Evolutionary conservation across 1,284 basidiomycete species (phyloP).

Genomic region (Pyrrhoderma noxium): DNA sequence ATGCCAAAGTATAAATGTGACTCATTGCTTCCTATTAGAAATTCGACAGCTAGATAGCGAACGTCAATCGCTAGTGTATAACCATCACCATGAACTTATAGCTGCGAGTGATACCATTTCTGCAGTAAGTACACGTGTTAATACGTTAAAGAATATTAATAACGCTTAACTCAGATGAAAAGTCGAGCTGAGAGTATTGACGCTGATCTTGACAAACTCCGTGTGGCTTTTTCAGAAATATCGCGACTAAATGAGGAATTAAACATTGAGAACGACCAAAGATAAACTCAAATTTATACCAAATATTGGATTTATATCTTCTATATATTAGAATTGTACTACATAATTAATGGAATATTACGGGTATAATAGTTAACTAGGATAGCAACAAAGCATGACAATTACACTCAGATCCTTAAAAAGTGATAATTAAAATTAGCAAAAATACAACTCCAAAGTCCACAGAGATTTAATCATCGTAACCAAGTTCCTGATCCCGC

Average conservation of each 20-base stretch:
- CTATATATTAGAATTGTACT: too few species aligned
- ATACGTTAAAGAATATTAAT: conserved; percentile 3
- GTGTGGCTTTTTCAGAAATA: conserved; percentile 76
- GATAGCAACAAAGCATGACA: conserved; percentile 2
- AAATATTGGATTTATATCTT: background rate
- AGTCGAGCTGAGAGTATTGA: conserved; percentile 76
- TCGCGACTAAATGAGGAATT: conserved; percentile 65
- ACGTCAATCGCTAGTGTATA: conserved; percentile 86
- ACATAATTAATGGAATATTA: too few species aligned
- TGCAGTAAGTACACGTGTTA: conserved; percentile 44
- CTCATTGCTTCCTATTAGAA: conserved; percentile 38
- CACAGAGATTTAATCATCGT: conserved; percentile 38
- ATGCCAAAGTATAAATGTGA: background rate
- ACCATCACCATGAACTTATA: conserved; percentile 91
- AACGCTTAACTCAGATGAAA: conserved; percentile 57
- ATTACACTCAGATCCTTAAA: background rate
- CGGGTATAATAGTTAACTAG: too few species aligned
- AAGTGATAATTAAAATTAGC: too few species aligned
- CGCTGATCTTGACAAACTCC: conserved; percentile 71
- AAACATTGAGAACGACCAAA: conserved; percentile 1
- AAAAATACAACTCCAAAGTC: too few species aligned
- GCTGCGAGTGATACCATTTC: conserved; percentile 88
- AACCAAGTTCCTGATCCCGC: conserved; percentile 54
- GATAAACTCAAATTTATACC: background rate
- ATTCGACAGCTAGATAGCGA: conserved; percentile 85